Evolutionary conservation across 208 protist species (phyloP).

Genomic region (Trypanosoma lewisi): DNA sequence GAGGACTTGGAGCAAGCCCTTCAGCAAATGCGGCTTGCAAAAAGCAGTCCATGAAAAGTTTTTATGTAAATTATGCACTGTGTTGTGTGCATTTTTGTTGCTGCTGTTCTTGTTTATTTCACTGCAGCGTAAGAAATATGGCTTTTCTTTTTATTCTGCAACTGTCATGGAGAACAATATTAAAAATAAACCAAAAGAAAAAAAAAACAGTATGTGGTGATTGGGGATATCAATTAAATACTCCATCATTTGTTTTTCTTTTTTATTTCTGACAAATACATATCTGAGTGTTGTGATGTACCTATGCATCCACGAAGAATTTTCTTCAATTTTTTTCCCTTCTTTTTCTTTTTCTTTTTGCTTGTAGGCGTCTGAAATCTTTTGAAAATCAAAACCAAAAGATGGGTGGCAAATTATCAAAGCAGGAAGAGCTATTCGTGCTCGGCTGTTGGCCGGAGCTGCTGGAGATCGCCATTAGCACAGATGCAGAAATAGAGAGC

Average conservation of each 20-base stretch:
- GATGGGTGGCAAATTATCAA: slow-evolving; percentile 67
- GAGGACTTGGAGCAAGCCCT: slow-evolving; percentile 24
- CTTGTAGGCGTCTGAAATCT: slow-evolving; percentile 11
- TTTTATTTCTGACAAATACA: slow-evolving; percentile 8
- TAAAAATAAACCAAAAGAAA: too few relatives aligned
- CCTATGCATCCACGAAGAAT: too few relatives aligned
- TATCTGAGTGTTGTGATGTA: too few relatives aligned
- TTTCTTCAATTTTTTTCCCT: slow-evolving; percentile 20
- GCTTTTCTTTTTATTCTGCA: not conserved
- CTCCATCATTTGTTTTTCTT: too few relatives aligned
- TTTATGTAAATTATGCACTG: not conserved
- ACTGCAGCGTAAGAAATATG: too few relatives aligned
- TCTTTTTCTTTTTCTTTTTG: slow-evolving; percentile 11
- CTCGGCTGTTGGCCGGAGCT: slow-evolving; percentile 50
- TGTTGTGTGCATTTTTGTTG: not conserved
- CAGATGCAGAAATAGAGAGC: slow-evolving; percentile 25
- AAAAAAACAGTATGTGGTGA: too few relatives aligned
- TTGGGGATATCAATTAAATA: too few relatives aligned
- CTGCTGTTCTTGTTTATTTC: too few relatives aligned
- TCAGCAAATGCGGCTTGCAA: slow-evolving; percentile 7
- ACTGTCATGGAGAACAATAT: too few relatives aligned
- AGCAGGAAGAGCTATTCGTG: slow-evolving; percentile 73
- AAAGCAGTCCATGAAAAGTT: not conserved
- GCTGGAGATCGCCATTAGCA: slow-evolving; percentile 46
- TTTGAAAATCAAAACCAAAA: not conserved